Evolutionary conservation across 1,284 basidiomycete species (phyloP), one percentile per base, ranked within the genome.

Genomic region (Naganishia liquefaciens): DNA sequence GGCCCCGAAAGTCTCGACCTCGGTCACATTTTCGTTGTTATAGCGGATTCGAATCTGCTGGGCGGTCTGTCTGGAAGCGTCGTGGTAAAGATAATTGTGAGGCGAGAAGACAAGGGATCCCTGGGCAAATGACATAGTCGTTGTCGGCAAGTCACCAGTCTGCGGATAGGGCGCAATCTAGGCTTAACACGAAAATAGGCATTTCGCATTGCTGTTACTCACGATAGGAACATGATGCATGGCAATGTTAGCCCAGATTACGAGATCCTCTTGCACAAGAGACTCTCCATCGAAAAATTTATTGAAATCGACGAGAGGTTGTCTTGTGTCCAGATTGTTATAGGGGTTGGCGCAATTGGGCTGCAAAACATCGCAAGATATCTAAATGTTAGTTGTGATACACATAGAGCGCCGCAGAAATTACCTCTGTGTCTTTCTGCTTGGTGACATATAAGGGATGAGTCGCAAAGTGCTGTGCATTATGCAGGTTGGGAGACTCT

Each of bases 181-280:
- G 17, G 37, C n/a, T 27, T 15, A 27, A 13, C 13, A 51, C 6
- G 28, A 51, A 5, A 1, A 51, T 33, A n/a, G 33, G 28, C 21
- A 10, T 6, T 33, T 37, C 4, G 27, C 49, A n/a, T 13, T 13
- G 10, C 13, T 13, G 13, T 28, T 28, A 39, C 51, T 53, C n/a
- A 53, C 51, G n/a, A 33, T 53, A 6, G 51, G 51, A 3, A 75
- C 70, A 65, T 76, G 76, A 57, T 77, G 76, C 50, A 81, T 87
- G 19, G 86, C 87, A 54, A 87, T 73, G 69, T 87, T 87, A 64
- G 86, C 71, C 84, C 86, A 88, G 9, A 83, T 82, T 5, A 87
- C 86, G 33, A 87, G 75, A 74, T 86, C 85, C 65, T 65, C 63
- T 73, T 87, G 84, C 0, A 81, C 83, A 65, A 87, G 80, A 68